Evolutionary conservation across 2,329 filamentous ascomycete species (phyloP).

Genomic region (Calonectria pseudoturangicola): DNA sequence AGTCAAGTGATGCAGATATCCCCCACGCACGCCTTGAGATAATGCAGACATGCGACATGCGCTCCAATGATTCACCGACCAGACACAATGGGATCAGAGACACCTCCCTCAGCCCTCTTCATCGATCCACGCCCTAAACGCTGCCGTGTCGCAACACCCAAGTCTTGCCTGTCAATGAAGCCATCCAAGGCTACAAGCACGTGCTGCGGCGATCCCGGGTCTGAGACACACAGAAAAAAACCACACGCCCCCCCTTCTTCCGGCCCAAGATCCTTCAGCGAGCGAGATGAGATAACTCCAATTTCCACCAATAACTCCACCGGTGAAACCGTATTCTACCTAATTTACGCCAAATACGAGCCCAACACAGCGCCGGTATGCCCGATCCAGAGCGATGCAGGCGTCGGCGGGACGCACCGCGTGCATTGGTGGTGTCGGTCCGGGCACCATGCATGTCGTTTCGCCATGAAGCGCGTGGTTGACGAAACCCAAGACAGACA

Average conservation of each 20-base stretch:
- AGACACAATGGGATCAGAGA: background rate
- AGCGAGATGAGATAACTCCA: background rate
- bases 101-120: background rate
- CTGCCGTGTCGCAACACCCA: background rate
- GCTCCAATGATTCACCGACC: background rate
- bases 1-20: background rate
- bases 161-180: background rate
- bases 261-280: background rate
- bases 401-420: background rate
- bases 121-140: background rate
- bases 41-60: background rate
- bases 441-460: background rate
- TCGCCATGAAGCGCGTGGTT: background rate
- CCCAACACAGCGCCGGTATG: background rate
- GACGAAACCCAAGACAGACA: constrained; percentile 2
- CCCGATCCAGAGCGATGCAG: background rate
- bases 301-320: constrained; percentile 14
- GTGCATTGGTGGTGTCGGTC: background rate
- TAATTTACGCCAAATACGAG: background rate
- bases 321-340: background rate
- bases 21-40: background rate
- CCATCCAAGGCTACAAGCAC: constrained; percentile 7
- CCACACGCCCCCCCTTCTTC: background rate
- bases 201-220: constrained; percentile 19
- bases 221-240: background rate